Base-by-base conservation (phyloP, 106 monocot species). In the Ottelia alismoides region DNA sequence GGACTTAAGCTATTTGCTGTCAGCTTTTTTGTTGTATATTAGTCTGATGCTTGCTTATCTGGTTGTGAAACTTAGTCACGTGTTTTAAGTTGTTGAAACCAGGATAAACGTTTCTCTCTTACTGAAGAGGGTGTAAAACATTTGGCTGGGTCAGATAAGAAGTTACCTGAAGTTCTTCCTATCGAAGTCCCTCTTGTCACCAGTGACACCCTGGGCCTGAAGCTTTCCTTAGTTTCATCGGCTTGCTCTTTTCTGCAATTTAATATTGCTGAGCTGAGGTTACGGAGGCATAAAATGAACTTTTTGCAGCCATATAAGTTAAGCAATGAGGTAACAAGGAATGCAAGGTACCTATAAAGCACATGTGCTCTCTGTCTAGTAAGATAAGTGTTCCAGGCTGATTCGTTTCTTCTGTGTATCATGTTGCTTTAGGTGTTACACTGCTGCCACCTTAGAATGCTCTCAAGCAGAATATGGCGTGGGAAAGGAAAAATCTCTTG, bases 401-500 rank as follows among this genome's bases (percentile, higher is more conserved):
- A 6, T 43, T 43, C 40, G 16, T 43, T 43, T 43, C 40, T n/a
- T n/a, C n/a, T n/a, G n/a, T n/a, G n/a, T n/a, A n/a, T 23, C 18
- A 43, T 53, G 29, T n/a, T 61, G 16, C 20, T 45, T 75, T 54
- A 99, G 98, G 72, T 75, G 62, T 65, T 98, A 77, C 52, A 64
- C 66, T 64, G 82, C 78, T 52, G 89, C 98, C 48, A 90, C 85
- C 50, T 62, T 98, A 31, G 79, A 58, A 2, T 74, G 53, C 29
- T 76, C 68, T 79, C 67, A 75, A 45, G 60, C 57, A 61, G 82
- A 76, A 72, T 68, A 68, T 72, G 60, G 77, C 24, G 82, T 76
- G 44, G 75, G 47, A 55, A 99, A 90, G 65, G 64, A 69, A 61
- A 53, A 64, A 9, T 67, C 70, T 27, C 69, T 99, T 53, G 77